These are phyloP conservation scores for Moelleriella libera DNA, from an alignment of 2,329 filamentous ascomycete species.

Conservation along the genomic window DNA sequence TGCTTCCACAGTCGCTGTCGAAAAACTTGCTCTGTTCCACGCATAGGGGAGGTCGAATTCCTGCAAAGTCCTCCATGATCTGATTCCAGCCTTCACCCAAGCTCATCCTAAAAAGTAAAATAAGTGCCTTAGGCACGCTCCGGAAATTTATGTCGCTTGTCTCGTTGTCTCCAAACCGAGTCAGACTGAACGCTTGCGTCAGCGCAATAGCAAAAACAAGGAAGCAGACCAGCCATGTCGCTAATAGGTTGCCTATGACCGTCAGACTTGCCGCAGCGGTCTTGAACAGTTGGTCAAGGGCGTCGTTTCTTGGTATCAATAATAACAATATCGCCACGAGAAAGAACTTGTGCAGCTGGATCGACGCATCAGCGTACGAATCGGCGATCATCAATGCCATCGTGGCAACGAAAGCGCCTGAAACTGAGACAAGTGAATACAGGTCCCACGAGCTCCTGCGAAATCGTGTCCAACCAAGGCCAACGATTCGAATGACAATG, in stretches of 20 bases:
- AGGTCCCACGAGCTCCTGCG: conserved; percentile 90
- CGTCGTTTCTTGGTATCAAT: conserved; percentile 90
- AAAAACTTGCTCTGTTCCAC: conserved; percentile 61
- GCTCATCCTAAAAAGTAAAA: conserved; percentile 85
- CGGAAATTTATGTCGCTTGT: conserved; percentile 79
- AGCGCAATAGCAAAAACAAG: conserved; percentile 91
- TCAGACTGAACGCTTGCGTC: conserved; percentile 91
- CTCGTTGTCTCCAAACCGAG: conserved; percentile 64
- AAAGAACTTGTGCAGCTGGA: conserved; percentile 85
- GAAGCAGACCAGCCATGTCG: conserved; percentile 96
- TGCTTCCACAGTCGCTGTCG: conserved; percentile 83
- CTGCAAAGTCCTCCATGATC: conserved; percentile 90
- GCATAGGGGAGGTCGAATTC: conserved; percentile 66
- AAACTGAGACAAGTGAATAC: conserved; percentile 68
- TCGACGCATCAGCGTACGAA: conserved; percentile 45
- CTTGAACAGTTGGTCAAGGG: conserved; percentile 96
- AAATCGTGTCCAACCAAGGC: conserved; percentile 85
- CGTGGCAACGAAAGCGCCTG: conserved; percentile 64
- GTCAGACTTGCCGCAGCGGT: conserved; percentile 89
- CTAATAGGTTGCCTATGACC: conserved; percentile 79
- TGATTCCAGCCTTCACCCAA: conserved; percentile 94
- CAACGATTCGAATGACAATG: conserved; percentile 68
- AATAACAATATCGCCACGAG: conserved; percentile 80
- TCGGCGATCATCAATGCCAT: conserved; percentile 61
- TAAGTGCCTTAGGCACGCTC: conserved; percentile 83